phyloP scores from a whole-genome alignment of 352 stramenopile genomes.

The Phytophthora chlamydospora region DNA sequence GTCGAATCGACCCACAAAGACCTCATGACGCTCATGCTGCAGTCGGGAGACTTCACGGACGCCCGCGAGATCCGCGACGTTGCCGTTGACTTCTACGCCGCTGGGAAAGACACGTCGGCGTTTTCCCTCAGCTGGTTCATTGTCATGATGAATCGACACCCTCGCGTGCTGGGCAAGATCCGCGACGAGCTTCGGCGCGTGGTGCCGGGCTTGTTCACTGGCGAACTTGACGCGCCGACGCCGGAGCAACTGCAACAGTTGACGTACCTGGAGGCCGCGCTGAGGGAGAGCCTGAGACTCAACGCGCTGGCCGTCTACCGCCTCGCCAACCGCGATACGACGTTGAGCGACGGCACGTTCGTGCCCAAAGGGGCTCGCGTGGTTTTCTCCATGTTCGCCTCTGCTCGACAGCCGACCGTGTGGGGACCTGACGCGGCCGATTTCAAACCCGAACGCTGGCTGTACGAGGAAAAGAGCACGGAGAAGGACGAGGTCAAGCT shows the following conservation, averaged over 20 bases:
- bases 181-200: slow-evolving; percentile 42
- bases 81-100: slow-evolving; percentile 70
- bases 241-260: slow-evolving; percentile 45
- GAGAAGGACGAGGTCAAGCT: slow-evolving; percentile 24
- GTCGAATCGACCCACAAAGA: slow-evolving; percentile 23
- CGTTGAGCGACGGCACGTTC: slow-evolving; percentile 54
- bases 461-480: slow-evolving; percentile 26
- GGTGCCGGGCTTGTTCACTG: slow-evolving; percentile 25
- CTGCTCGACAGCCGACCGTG: slow-evolving; percentile 29
- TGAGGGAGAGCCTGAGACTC: slow-evolving; percentile 57
- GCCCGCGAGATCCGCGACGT: slow-evolving; percentile 60
- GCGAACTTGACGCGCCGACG: slow-evolving; percentile 23
- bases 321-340: slow-evolving; percentile 46
- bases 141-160: slow-evolving; percentile 64
- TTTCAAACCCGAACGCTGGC: slow-evolving; percentile 50
- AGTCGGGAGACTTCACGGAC: slow-evolving; percentile 35
- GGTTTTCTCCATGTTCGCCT: slow-evolving; percentile 33
- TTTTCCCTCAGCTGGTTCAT: slow-evolving; percentile 70
- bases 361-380: slow-evolving; percentile 31
- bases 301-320: slow-evolving; percentile 46
- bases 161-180: slow-evolving; percentile 46
- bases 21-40: slow-evolving; percentile 51
- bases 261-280: slow-evolving; percentile 51
- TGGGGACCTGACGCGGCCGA: slow-evolving; percentile 51
- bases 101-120: slow-evolving; percentile 72